Conservation (phyloP, 129 eudicot genomes). For the Flaveria ramosissima region DNA sequence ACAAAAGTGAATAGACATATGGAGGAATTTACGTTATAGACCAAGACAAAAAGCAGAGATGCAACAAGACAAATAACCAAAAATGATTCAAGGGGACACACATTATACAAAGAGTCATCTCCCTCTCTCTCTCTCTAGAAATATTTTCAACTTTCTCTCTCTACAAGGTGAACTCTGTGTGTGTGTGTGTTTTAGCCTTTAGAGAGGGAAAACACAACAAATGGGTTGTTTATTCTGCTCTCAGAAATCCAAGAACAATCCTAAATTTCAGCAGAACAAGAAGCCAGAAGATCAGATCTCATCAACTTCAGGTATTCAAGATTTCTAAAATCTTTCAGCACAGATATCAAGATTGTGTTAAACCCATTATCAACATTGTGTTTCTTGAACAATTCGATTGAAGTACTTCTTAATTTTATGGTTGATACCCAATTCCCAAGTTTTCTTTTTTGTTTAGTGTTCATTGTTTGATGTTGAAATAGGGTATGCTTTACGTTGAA, state of each 20-base stretch:
- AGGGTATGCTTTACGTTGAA: slow-evolving; percentile 28
- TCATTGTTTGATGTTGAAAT: neutral
- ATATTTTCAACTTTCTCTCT: slow-evolving; percentile 42
- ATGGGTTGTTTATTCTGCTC: slow-evolving; percentile 76
- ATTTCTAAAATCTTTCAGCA: neutral
- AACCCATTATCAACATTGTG: slow-evolving; percentile 35
- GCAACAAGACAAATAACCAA: slow-evolving; percentile 42
- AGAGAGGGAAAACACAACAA: slow-evolving; percentile 33
- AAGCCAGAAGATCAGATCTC: slow-evolving; percentile 84
- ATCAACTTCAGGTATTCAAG: slow-evolving; percentile 54
- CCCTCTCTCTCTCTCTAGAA: slow-evolving; percentile 26
- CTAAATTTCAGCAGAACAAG: slow-evolving; percentile 42
- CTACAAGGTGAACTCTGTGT: slow-evolving; percentile 28
- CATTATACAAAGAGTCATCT: no score
- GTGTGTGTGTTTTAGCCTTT: slow-evolving; percentile 5
- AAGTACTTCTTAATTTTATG: neutral
- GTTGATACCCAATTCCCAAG: neutral
- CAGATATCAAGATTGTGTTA: no score
- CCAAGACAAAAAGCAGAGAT: slow-evolving; percentile 37
- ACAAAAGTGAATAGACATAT: slow-evolving; percentile 16
- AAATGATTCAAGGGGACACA: slow-evolving; percentile 29
- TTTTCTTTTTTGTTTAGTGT: neutral
- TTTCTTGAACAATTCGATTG: slow-evolving; percentile 22
- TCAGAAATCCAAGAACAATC: slow-evolving; percentile 60
- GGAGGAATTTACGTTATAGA: slow-evolving; percentile 22